Conservation (phyloP, 257 asterid genomes). For the Scutellaria minor region DNA sequence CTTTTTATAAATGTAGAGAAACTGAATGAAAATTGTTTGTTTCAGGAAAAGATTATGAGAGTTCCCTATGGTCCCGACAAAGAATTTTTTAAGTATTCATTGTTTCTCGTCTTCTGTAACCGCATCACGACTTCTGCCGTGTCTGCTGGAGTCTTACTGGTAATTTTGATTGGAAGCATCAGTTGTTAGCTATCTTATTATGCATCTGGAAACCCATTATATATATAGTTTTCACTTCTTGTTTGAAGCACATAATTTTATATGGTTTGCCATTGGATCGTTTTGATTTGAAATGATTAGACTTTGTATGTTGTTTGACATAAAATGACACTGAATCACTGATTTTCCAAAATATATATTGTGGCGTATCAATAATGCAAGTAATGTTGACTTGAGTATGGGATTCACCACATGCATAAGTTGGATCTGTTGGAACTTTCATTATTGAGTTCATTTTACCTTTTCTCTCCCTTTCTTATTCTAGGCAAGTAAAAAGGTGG, state of each 20-base stretch:
- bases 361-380: not conserved
- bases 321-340: not conserved
- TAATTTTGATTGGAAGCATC: conserved; percentile 41
- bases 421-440: conserved; percentile 27
- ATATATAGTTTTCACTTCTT: conserved; percentile 12
- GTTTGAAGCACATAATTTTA: not conserved
- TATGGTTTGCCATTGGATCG: conserved; percentile 16
- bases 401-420: conserved; percentile 19
- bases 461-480: conserved; percentile 18
- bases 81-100: conserved; percentile 77
- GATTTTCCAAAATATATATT: not conserved
- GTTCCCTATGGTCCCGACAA: conserved; percentile 88
- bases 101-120: conserved; percentile 98
- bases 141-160: conserved; percentile 86
- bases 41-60: conserved; percentile 98
- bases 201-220: conserved; percentile 21
- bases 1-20: conserved; percentile 8
- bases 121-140: conserved; percentile 95
- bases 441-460: conserved; percentile 25
- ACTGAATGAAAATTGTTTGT: conserved; percentile 37
- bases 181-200: conserved; percentile 26
- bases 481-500: conserved; percentile 76
- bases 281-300: conserved; percentile 9
- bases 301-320: not conserved
- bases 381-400: not conserved